These are phyloP conservation scores for Fusarium sp. DNA, from an alignment of 2,329 filamentous ascomycete species.

Conservation along the genomic window DNA sequence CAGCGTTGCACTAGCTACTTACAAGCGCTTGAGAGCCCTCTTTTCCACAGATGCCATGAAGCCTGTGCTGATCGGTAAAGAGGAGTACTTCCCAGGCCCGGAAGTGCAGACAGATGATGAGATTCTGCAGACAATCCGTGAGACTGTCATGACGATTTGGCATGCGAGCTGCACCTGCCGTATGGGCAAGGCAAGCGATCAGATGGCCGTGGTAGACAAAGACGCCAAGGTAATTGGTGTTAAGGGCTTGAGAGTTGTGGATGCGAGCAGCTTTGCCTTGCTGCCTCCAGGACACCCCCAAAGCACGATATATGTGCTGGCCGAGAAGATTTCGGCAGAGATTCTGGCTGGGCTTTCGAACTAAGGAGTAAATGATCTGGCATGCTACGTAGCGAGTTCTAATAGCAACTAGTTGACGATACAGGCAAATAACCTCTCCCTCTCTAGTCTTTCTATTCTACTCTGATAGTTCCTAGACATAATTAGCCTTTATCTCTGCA, in stretches of 20 bases:
- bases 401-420: no score
- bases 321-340: conserved; percentile 16
- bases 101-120: conserved; percentile 58
- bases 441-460: no score
- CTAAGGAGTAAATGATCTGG: no score
- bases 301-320: conserved; percentile 20
- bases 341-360: no score
- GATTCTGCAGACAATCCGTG: conserved; percentile 54
- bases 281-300: conserved; percentile 21
- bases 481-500: no score
- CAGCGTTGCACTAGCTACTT: background rate
- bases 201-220: conserved; percentile 22
- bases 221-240: conserved; percentile 20
- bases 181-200: conserved; percentile 18
- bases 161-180: conserved; percentile 21
- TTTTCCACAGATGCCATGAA: no score
- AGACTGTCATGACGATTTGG: conserved; percentile 30
- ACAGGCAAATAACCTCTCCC: no score
- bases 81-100: conserved; percentile 59
- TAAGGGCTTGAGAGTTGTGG: conserved; percentile 15
- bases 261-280: conserved; percentile 16
- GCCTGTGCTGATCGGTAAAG: no score
- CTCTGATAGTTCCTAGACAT: no score
- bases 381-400: no score
- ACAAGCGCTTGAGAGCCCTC: no score